A percentile compares a stretch with the other conserved stretches of the same genome.
These are phyloP conservation scores for Pythium rhizo-oryzae DNA, from an alignment of 352 stramenopile species.

Conservation along the genomic window DNA sequence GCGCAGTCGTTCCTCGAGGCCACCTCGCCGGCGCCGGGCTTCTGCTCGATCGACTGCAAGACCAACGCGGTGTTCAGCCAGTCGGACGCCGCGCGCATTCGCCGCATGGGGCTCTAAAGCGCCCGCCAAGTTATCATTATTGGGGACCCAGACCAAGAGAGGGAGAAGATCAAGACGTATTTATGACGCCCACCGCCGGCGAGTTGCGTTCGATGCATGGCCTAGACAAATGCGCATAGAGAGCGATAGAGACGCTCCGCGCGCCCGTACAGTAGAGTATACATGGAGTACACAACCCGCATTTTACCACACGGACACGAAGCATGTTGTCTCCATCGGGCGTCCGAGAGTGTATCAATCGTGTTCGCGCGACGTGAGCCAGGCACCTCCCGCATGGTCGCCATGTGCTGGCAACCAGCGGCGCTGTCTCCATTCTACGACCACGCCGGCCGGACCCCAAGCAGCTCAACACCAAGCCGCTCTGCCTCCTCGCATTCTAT, in stretches of 20 bases:
- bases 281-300: too few relatives aligned
- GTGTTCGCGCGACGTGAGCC: too few relatives aligned
- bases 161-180: not conserved
- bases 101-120: constrained; percentile 45
- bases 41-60: constrained; percentile 90
- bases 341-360: too few relatives aligned
- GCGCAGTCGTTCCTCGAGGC: constrained; percentile 68
- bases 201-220: too few relatives aligned
- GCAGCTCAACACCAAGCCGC: too few relatives aligned
- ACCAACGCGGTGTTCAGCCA: constrained; percentile 79
- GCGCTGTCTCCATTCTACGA: too few relatives aligned
- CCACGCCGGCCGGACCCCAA: too few relatives aligned
- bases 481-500: too few relatives aligned
- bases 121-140: constrained; percentile 11
- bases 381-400: too few relatives aligned
- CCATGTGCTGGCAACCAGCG: too few relatives aligned
- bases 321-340: too few relatives aligned
- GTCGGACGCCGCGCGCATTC: constrained; percentile 67
- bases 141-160: not conserved
- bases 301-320: too few relatives aligned
- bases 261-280: not conserved
- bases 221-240: not conserved
- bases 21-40: constrained; percentile 62
- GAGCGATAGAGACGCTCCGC: not conserved
- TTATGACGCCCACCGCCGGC: constrained; percentile 20